phyloP scores from a whole-genome alignment of 352 stramenopile genomes.

The Phytopythium mirpurense region DNA sequence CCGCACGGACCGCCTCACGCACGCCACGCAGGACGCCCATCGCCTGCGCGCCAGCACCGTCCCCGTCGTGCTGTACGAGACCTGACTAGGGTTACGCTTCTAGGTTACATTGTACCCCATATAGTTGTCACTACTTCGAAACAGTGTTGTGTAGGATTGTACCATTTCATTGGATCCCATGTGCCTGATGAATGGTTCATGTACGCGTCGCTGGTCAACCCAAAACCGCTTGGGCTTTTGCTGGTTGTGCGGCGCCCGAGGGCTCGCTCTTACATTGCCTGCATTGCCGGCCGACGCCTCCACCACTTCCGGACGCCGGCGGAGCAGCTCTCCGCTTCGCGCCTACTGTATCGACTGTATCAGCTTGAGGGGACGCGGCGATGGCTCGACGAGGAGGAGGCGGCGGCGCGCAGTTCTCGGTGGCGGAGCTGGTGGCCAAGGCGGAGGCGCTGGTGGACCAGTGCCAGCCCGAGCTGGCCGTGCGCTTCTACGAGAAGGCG shows the following conservation, averaged over 20 bases:
- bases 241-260: conserved; percentile 4
- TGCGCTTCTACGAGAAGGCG: conserved; percentile 83
- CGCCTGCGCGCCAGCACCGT: conserved; percentile 19
- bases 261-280: too few species aligned
- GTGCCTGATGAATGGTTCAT: too few species aligned
- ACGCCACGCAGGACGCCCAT: conserved; percentile 10
- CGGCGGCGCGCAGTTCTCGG: conserved; percentile 35
- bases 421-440: conserved; percentile 74
- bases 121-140: neutral
- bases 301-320: too few species aligned
- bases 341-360: too few species aligned
- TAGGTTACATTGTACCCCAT: too few species aligned
- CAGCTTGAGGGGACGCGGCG: too few species aligned
- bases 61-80: conserved; percentile 29
- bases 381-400: conserved; percentile 18
- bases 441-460: conserved; percentile 80
- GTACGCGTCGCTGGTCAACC: neutral
- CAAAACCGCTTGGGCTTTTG: neutral
- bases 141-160: neutral
- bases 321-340: too few species aligned
- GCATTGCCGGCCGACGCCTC: too few species aligned
- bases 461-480: conserved; percentile 76
- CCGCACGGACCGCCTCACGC: conserved; percentile 11
- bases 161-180: neutral
- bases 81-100: too few species aligned